Base-by-base conservation (phyloP, 768 basidiomycete genomes). In the Agrocybe pediades region DNA sequence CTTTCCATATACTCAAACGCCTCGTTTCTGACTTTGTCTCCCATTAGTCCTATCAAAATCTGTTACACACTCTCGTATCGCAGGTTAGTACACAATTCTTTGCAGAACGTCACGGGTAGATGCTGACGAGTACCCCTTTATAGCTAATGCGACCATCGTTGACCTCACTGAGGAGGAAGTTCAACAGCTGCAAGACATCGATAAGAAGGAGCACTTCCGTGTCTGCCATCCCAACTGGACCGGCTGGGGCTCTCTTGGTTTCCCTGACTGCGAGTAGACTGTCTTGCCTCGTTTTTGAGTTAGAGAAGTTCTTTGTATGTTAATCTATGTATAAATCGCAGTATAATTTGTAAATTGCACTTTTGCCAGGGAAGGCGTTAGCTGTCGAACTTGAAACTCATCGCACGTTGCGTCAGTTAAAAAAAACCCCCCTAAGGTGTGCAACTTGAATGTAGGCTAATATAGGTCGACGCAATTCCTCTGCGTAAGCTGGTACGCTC, bases 21-120 rank as follows among this genome's bases (percentile, higher is more conserved):
- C n/a, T n/a, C n/a, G n/a, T n/a, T n/a, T n/a, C n/a, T n/a, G n/a
- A n/a, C n/a, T 24, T 25, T 21, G 36, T 16, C 23, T 20, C 46
- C 17, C 49, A 21, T 16, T 39, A 71, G 90, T 90, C 23, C 73
- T 93, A 33, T 78, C 89, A 20, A 93, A 93, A 74, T 89, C 86
- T 4, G 90, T 92, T 39, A 91, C 85, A 5, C 74, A 80, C 50
- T 68, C 76, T 49, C 85, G 90, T 19, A 86, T 92, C 63, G 69
- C 76, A 33, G 63, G 80, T 81, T 54, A 52, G 78, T 69, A n/a
- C 25, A 59, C 41, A 50, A 21, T 20, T 41, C 16, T 33, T 30
- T 9, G 13, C 1, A 17, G 9, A 21, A 16, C 16, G 3, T 41
- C n/a, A n/a, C n/a, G n/a, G n/a, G 9, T 25, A 21, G n/a, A 33